phyloP scores from a whole-genome alignment of 805 yeast genomes.

The Wickerhamiella domercqiae region DNA sequence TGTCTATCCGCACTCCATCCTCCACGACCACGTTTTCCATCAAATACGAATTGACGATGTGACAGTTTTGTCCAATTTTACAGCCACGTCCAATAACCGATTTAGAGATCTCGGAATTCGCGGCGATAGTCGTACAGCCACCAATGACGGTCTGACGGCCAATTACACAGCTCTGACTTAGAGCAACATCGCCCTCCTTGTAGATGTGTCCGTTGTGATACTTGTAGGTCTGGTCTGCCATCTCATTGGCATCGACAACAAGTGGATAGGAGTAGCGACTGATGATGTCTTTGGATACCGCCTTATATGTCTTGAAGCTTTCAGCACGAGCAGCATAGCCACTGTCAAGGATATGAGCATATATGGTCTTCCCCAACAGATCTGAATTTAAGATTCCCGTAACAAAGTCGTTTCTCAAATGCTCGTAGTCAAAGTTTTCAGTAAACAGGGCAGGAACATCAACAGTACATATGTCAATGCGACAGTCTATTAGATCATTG shows the following conservation, averaged over 20 bases:
- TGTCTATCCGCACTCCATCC: slow-evolving; percentile 42
- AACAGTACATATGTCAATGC: slow-evolving; percentile 87
- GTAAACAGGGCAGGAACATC: slow-evolving; percentile 91
- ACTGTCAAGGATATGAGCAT: slow-evolving; percentile 66
- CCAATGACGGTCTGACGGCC: slow-evolving; percentile 77
- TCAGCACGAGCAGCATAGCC: slow-evolving; percentile 93
- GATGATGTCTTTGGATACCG: slow-evolving; percentile 75
- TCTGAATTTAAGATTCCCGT: slow-evolving; percentile 85
- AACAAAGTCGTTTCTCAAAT: slow-evolving; percentile 71
- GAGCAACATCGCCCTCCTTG: slow-evolving; percentile 72
- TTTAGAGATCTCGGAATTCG: slow-evolving; percentile 45
- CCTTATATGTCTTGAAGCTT: slow-evolving; percentile 84
- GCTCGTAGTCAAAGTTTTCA: slow-evolving; percentile 90
- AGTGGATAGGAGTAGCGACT: slow-evolving; percentile 90
- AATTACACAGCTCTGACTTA: slow-evolving; percentile 79
- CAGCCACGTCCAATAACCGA: slow-evolving; percentile 81
- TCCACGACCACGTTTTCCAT: slow-evolving; percentile 74
- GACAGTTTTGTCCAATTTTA: slow-evolving; percentile 63
- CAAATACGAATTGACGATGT: slow-evolving; percentile 57
- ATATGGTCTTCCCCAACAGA: slow-evolving; percentile 75
- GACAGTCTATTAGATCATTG: slow-evolving; percentile 91
- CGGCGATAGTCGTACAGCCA: slow-evolving; percentile 58
- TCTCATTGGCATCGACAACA: slow-evolving; percentile 67
- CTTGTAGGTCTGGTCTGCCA: slow-evolving; percentile 46
- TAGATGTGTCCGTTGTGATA: slow-evolving; percentile 79